Evolutionary conservation across 2,329 filamentous ascomycete species (phyloP).

Genomic region (Leptographium radiaticola): DNA sequence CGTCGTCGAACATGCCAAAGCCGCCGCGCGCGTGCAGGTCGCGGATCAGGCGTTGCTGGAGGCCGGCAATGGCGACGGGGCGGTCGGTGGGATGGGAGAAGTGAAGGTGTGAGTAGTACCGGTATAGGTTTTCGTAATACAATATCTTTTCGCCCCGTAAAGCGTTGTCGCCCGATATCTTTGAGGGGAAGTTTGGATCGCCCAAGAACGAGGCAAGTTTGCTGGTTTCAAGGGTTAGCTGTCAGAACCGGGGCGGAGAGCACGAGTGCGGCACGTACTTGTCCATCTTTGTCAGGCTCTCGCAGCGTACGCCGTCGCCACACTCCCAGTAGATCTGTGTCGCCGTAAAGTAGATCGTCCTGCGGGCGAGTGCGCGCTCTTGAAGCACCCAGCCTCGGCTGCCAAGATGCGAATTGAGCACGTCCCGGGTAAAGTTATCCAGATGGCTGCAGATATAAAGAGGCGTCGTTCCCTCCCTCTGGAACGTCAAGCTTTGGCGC

Average conservation of each 20-base stretch:
- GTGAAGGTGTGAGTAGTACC: slow-evolving; percentile 17
- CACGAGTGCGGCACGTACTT: background rate
- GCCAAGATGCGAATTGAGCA: slow-evolving; percentile 17
- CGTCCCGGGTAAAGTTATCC: slow-evolving; percentile 21
- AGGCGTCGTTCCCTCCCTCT: background rate
- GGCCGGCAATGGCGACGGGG: slow-evolving; percentile 18
- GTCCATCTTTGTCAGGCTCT: slow-evolving; percentile 15
- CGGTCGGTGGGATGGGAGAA: slow-evolving; percentile 15
- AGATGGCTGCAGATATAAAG: slow-evolving; percentile 17
- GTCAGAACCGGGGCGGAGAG: background rate
- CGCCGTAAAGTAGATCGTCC: slow-evolving; percentile 24
- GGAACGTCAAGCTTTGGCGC: slow-evolving; percentile 1
- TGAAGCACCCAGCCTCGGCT: slow-evolving; percentile 26
- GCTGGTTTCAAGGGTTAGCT: background rate
- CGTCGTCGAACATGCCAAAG: slow-evolving; percentile 19
- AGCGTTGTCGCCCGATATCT: slow-evolving; percentile 1
- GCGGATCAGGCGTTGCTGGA: slow-evolving; percentile 16
- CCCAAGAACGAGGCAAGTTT: slow-evolving; percentile 14
- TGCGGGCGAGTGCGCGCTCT: slow-evolving; percentile 22
- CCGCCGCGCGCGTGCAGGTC: slow-evolving; percentile 15
- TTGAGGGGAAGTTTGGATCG: slow-evolving; percentile 16
- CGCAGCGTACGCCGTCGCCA: slow-evolving; percentile 20
- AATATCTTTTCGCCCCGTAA: slow-evolving; percentile 12
- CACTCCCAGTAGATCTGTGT: slow-evolving; percentile 26
- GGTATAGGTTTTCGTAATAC: slow-evolving; percentile 15